Evolutionary conservation across 1,284 basidiomycete species (phyloP), one percentile per base, ranked within the genome.

Genomic region (Trichosporon sp.): DNA sequence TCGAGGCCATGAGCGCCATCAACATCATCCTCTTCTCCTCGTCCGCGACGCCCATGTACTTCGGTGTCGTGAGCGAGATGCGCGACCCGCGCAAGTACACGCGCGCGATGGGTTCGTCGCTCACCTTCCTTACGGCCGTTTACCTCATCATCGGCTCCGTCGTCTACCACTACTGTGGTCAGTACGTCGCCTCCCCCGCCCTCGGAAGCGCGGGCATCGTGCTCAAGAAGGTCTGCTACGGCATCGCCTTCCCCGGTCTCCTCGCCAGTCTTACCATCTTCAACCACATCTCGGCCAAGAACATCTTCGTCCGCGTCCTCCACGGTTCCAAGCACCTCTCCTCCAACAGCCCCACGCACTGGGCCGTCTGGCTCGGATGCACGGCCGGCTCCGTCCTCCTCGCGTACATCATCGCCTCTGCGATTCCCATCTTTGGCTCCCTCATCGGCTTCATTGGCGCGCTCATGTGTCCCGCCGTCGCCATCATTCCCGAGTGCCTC

Each of bases 161-260:
- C 35, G 76, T 80, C 7, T 80, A 79, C 74, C 68, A 73, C 70
- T 80, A 71, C 54, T 78, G 77, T 64, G 76, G 73, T 19, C 65
- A 70, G 16, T 79, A 70, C 59, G 71, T 80, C 54, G 77, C 80
- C 2, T 73, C 73, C 1, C 80, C 80, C 5, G 77, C 80, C 2
- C 77, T 81, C 26, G 78, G 79, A 1, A 73, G 69, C 3, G 78
- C 77, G 8, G 77, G 76, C 31, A 65, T 74, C 7, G 38, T 77
- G 38, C 67, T 76, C 68, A 77, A 77, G 73, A 76, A 77, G 71
- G 67, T 84, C 67, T 76, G 77, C 19, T 84, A 84, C 74, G 83
- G 82, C 31, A 75, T 85, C 59, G 81, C 79, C 14, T 67, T 84
- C 26, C 81, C 80, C 0, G 81, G 77, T 14, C 75, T 84, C 1